These are phyloP conservation scores for Mortierella hygrophila DNA, from an alignment of 192 early-diverging fungal genomes.

Conservation along the genomic window DNA sequence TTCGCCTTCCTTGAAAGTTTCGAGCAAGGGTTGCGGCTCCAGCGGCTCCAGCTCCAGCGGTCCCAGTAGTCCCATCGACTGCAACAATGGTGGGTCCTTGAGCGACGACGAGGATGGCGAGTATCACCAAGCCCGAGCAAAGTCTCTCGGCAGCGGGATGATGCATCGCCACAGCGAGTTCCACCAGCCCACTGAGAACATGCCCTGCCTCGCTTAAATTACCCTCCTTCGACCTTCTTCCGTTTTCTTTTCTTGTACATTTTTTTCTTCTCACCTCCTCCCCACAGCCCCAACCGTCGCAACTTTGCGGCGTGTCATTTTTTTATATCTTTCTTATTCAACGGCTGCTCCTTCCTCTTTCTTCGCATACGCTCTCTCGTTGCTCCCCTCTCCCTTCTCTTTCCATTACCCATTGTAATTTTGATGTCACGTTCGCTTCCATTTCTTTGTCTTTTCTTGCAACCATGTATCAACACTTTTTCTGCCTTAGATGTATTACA, in stretches of 20 bases:
- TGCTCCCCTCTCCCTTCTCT: background rate
- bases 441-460: background rate
- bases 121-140: background rate
- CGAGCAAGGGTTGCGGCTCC: background rate
- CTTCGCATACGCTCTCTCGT: background rate
- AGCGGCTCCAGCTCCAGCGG: background rate
- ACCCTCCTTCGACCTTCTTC: background rate
- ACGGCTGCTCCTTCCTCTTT: background rate
- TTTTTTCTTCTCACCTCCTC: background rate
- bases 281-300: background rate
- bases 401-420: background rate
- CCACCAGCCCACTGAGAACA: constrained; percentile 31
- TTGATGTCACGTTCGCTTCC: background rate
- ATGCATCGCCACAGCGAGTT: constrained; percentile 51
- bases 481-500: background rate
- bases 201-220: constrained; percentile 38
- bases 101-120: constrained; percentile 7
- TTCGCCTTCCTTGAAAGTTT: background rate
- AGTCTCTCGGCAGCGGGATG: constrained; percentile 9
- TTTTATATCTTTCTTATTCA: background rate
- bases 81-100: background rate
- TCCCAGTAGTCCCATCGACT: constrained; percentile 1
- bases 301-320: background rate
- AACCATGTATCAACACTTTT: background rate
- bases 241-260: background rate